Evolutionary conservation across 1,284 basidiomycete genomes (phyloP).

Genomic region (Erythrobasidium hasegawianum): DNA sequence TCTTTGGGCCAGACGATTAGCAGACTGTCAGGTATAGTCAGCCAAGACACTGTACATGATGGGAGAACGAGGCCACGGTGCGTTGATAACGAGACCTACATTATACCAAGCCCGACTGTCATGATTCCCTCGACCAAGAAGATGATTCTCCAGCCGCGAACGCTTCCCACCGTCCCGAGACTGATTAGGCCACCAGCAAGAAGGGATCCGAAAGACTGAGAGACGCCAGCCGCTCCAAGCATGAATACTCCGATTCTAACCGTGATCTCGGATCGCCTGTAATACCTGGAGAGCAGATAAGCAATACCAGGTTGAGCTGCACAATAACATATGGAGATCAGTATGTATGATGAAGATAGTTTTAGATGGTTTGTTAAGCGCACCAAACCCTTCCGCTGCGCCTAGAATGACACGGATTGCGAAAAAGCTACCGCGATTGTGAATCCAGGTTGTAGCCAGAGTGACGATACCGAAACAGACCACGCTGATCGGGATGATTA

Average conservation of each 20-base stretch:
- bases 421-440: constrained; percentile 34
- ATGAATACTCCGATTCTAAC: constrained; percentile 37
- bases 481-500: constrained; percentile 35
- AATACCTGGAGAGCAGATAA: constrained; percentile 47
- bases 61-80: too few relatives aligned
- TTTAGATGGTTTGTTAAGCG: too few relatives aligned
- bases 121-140: constrained; percentile 46
- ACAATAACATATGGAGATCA: background rate
- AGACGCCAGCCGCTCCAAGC: constrained; percentile 35
- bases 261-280: constrained; percentile 46
- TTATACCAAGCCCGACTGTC: background rate
- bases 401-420: constrained; percentile 40
- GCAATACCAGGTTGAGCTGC: constrained; percentile 42
- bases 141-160: constrained; percentile 40
- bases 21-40: background rate
- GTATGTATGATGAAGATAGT: too few relatives aligned
- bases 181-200: background rate
- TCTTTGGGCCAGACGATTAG: background rate
- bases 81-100: too few relatives aligned
- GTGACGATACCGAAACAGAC: constrained; percentile 38
- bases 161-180: background rate
- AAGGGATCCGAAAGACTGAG: constrained; percentile 32
- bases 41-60: too few relatives aligned
- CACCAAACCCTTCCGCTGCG: constrained; percentile 37
- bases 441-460: constrained; percentile 40